Percentiles rank a stretch among this genome's conserved stretches.
Conservation (phyloP, 805 yeast species). For the Suhomyces sp. region DNA sequence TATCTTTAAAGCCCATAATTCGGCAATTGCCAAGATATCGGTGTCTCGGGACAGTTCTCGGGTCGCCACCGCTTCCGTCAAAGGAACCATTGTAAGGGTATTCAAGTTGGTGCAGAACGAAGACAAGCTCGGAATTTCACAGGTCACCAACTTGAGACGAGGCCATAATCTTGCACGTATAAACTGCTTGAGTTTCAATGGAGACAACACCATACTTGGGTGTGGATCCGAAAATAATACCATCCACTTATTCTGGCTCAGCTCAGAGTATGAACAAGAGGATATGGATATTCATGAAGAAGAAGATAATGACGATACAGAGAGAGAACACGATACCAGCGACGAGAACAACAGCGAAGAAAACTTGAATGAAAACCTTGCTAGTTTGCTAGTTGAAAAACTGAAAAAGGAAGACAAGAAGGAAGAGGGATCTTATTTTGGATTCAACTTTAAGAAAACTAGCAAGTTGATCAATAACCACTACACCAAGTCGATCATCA, state of each 20-base stretch:
- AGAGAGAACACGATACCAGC: constrained; percentile 12
- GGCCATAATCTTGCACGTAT: constrained; percentile 39
- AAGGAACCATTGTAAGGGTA: constrained; percentile 42
- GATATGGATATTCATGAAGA: background rate
- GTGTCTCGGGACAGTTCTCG: constrained; percentile 23
- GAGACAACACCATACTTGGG: constrained; percentile 32
- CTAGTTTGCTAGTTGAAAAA: constrained; percentile 33
- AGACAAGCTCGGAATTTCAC: constrained; percentile 18
- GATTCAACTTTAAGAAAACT: constrained; percentile 21
- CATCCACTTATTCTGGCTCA: constrained; percentile 36
- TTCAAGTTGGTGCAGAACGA: constrained; percentile 18
- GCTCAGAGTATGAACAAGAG: constrained; percentile 1
- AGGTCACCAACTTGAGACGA: constrained; percentile 34
- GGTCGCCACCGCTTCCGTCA: constrained; percentile 41
- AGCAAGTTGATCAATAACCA: constrained; percentile 30
- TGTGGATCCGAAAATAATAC: constrained; percentile 42
- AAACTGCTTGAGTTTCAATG: constrained; percentile 33
- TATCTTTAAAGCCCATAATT: constrained; percentile 40
- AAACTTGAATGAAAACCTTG: constrained; percentile 42
- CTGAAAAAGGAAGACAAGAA: constrained; percentile 10
- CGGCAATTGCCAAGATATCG: constrained; percentile 30
- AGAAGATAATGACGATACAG: background rate
- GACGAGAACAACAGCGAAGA: constrained; percentile 22
- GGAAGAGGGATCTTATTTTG: constrained; percentile 15
- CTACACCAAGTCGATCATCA: constrained; percentile 37